Conservation (phyloP, 148 eudicot species). For the Beta vulgaris region DNA sequence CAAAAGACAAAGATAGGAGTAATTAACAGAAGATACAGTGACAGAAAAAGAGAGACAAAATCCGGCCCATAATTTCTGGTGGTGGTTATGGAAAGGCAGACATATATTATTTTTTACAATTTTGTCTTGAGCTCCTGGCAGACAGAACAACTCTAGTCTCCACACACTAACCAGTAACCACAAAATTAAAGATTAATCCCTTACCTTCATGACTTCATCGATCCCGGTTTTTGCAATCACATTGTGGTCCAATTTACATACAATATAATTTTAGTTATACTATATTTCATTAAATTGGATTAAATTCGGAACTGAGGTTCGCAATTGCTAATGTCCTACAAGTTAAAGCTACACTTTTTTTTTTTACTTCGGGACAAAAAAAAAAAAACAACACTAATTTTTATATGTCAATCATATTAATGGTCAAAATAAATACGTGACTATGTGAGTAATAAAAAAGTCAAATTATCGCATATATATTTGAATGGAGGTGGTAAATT, state of each 20-base stretch:
- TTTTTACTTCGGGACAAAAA: no score
- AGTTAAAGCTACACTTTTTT: no score
- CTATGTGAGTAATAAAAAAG: no score
- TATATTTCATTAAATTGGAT: no score
- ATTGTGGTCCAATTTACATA: background rate
- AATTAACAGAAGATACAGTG: background rate
- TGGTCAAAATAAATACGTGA: no score
- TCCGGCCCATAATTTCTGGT: slow-evolving; percentile 28
- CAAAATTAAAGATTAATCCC: background rate
- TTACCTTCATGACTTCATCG: background rate
- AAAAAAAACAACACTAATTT: no score
- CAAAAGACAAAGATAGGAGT: background rate
- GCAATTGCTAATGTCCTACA: background rate
- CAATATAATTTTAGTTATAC: no score
- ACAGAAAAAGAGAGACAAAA: slow-evolving; percentile 24
- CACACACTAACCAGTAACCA: slow-evolving; percentile 20
- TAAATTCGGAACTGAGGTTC: background rate
- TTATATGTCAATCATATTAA: no score
- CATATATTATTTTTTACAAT: slow-evolving; percentile 5
- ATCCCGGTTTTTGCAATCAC: background rate
- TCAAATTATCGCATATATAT: no score
- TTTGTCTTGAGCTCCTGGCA: background rate
- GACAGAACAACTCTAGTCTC: background rate
- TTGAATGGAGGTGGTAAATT: no score
- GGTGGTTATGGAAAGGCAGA: slow-evolving; percentile 18